Base-by-base conservation (phyloP, 768 basidiomycete genomes). In the Gymnopilus junonius region DNA sequence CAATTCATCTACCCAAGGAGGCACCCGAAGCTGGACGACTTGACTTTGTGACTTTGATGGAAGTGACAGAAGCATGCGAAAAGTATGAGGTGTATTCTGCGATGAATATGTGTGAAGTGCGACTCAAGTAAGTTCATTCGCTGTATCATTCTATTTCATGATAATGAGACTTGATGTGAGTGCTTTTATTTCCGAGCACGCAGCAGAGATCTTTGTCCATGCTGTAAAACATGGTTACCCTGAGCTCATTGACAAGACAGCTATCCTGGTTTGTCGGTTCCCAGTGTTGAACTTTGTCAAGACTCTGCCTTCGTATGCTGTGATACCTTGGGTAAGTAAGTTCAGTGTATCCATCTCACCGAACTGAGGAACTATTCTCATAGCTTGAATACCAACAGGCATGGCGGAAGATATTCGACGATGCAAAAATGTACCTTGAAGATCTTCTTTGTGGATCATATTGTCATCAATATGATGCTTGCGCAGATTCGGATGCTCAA, bases 1-100 rank as follows among this genome's bases (percentile, higher is more conserved):
- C n/a, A n/a, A n/a, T n/a, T 64, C 51, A 64, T 73, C 3, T 73
- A 73, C 29, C 74, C 72, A 1, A 55, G 55, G 15, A 67, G 67
- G 35, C 69, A 69, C 27, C 72, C 74, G 0, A 59, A 64, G 4
- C 54, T 76, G 32, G 56, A 68, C 4, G 34, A 51, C 14, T 34
- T 10, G 29, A 34, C 11, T 45, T 58, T 29, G 40, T n/a, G 8
- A 42, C 40, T 8, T 20, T 42, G 10, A 3, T 42, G 48, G 17
- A 20, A 17, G 40, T 42, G n/a, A 20, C 40, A n/a, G 40, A 42
- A 42, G 40, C 40, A 3, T 15, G 17, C 8, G 40, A 42, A 20
- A 42, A 42, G n/a, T 42, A 42, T 42, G 40, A 42, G 17, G 40
- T 42, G n/a, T 42, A n/a, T n/a, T 17, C 40, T 42, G 40, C 40